A percentile compares a stretch with the other conserved stretches of the same genome.
Conservation (phyloP, 208 protist species). For the Trypanosoma vivax region DNA sequence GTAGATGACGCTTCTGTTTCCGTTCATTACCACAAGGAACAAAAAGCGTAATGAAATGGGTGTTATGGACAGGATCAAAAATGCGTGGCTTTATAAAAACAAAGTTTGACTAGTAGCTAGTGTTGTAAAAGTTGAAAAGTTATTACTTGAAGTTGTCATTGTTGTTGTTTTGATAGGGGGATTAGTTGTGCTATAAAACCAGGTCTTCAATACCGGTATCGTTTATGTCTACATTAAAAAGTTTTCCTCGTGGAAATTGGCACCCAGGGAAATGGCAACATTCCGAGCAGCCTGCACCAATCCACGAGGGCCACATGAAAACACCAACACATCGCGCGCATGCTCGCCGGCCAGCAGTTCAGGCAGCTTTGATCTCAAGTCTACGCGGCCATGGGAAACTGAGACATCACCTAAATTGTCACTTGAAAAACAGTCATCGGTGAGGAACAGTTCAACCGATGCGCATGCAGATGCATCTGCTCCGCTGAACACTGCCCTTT, state of each 20-base stretch:
- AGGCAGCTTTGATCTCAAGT: conserved; percentile 10
- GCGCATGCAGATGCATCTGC: background rate
- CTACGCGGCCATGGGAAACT: conserved; percentile 9
- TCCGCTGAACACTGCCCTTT: background rate
- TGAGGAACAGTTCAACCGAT: conserved; percentile 1
- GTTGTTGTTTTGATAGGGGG: too few relatives aligned
- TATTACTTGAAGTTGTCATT: too few relatives aligned
- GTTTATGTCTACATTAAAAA: conserved; percentile 8
- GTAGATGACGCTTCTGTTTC: too few relatives aligned
- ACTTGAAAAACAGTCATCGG: background rate
- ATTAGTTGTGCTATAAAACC: background rate
- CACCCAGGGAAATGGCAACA: conserved; percentile 11
- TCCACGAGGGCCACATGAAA: conserved; percentile 27
- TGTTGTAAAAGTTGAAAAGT: too few relatives aligned
- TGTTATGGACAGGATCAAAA: too few relatives aligned
- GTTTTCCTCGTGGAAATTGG: conserved; percentile 23
- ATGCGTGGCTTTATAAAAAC: too few relatives aligned
- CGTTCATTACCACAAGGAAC: too few relatives aligned
- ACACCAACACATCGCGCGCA: conserved; percentile 19
- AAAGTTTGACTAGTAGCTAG: too few relatives aligned
- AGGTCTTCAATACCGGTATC: background rate
- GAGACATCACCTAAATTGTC: background rate
- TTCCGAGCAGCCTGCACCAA: conserved; percentile 18
- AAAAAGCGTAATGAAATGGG: too few relatives aligned
- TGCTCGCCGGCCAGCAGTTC: conserved; percentile 3